phyloP scores from a whole-genome alignment of 2,329 filamentous ascomycete species.

The Lecanicillium sp. region DNA sequence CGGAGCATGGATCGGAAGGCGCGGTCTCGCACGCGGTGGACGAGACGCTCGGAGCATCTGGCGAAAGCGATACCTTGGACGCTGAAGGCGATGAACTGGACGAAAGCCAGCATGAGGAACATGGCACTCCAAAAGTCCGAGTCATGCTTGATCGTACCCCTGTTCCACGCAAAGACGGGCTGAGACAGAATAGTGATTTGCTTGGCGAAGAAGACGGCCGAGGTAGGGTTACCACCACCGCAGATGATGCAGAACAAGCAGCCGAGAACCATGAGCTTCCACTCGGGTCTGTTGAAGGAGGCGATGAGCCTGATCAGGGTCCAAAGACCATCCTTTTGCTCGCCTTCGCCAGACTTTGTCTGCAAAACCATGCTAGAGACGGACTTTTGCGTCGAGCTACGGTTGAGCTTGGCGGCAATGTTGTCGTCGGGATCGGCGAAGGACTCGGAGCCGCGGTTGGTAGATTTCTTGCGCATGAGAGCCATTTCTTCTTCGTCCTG shows the following conservation, averaged over 20 bases:
- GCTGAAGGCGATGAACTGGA: conserved; percentile 63
- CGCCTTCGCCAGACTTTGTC: conserved; percentile 41
- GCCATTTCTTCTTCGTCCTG: conserved; percentile 45
- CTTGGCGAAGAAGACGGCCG: conserved; percentile 79
- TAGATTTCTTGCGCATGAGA: conserved; percentile 43
- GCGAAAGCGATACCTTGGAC: conserved; percentile 71
- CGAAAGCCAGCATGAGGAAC: conserved; percentile 78
- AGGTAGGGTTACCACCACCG: conserved; percentile 70
- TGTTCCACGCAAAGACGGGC: conserved; percentile 43
- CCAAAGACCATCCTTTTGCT: conserved; percentile 62
- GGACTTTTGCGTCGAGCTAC: conserved; percentile 50
- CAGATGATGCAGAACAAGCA: conserved; percentile 69
- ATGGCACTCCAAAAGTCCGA: conserved; percentile 84
- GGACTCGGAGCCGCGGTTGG: conserved; percentile 34
- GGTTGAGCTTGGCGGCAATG: conserved; percentile 51
- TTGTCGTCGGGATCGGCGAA: conserved; percentile 57
- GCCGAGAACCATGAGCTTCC: conserved; percentile 65
- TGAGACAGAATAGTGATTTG: conserved; percentile 66
- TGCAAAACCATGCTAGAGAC: conserved; percentile 66
- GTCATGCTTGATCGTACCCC: conserved; percentile 55
- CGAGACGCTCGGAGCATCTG: conserved; percentile 76
- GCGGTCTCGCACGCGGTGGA: conserved; percentile 73
- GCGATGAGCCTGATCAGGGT: conserved; percentile 73
- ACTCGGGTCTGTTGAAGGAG: conserved; percentile 72
- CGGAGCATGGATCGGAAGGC: conserved; percentile 85